These are phyloP conservation scores for Psilocybe subaeruginosa DNA, from an alignment of 768 basidiomycete genomes.

Conservation along the genomic window DNA sequence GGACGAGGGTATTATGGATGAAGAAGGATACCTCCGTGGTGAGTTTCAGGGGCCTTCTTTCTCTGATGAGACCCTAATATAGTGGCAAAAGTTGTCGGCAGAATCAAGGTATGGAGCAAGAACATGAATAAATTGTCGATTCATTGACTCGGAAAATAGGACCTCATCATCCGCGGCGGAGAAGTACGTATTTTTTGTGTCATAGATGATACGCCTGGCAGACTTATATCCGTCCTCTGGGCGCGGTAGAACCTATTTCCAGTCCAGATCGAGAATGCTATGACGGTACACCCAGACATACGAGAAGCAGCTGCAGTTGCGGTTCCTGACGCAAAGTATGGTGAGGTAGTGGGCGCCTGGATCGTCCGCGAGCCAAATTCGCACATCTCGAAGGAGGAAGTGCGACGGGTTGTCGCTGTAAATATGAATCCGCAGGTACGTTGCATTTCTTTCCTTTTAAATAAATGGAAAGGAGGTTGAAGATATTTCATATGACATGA, in stretches of 20 bases:
- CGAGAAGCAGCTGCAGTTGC: constrained; percentile 75
- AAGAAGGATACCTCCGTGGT: constrained; percentile 80
- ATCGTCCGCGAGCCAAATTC: constrained; percentile 54
- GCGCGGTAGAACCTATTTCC: constrained; percentile 73
- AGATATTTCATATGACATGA: neutral
- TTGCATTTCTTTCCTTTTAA: neutral
- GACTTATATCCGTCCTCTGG: neutral
- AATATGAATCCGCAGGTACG: constrained; percentile 82
- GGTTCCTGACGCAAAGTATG: constrained; percentile 68
- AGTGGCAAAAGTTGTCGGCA: constrained; percentile 62
- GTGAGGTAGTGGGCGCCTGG: constrained; percentile 85
- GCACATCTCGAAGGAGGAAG: constrained; percentile 48
- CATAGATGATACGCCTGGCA: neutral
- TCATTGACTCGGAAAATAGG: constrained; percentile 36
- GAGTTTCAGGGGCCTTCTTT: constrained; percentile 24
- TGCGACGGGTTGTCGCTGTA: constrained; percentile 54
- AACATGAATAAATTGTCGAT: neutral
- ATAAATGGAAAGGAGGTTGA: no score
- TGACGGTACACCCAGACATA: constrained; percentile 57
- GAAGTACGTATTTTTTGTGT: constrained; percentile 50
- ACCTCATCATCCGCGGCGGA: constrained; percentile 86
- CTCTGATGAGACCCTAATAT: neutral
- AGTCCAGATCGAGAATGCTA: constrained; percentile 80
- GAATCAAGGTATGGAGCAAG: constrained; percentile 60
- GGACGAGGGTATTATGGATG: constrained; percentile 80